phyloP scores from a whole-genome alignment of 805 yeast genomes.

The Starmerella floricola region DNA sequence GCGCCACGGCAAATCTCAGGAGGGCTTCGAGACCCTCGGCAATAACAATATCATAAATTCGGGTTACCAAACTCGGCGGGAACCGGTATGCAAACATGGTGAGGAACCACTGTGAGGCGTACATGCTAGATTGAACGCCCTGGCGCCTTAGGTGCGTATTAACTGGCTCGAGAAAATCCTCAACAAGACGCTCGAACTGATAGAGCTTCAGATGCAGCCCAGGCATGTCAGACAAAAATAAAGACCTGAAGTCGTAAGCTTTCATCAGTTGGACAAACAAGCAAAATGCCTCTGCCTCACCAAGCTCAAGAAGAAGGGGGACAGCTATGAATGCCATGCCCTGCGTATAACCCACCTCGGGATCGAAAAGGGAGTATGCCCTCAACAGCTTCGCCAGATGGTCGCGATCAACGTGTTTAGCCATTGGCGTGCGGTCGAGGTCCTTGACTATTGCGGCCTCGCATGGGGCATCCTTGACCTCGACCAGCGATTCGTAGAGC shows the following conservation, averaged over 20 bases:
- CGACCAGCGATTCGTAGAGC: constrained; percentile 38
- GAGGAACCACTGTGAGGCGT: constrained; percentile 95
- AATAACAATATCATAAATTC: constrained; percentile 77
- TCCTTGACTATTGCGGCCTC: constrained; percentile 73
- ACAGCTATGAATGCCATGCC: constrained; percentile 93
- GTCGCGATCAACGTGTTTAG: constrained; percentile 43
- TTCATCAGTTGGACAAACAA: constrained; percentile 72
- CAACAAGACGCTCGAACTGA: constrained; percentile 81
- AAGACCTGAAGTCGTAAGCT: constrained; percentile 62
- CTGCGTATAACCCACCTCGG: constrained; percentile 94
- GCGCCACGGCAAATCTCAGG: constrained; percentile 68
- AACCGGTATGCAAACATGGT: constrained; percentile 91
- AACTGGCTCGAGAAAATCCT: constrained; percentile 59
- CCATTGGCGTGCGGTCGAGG: constrained; percentile 72
- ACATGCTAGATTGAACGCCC: constrained; percentile 87
- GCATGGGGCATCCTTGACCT: constrained; percentile 44
- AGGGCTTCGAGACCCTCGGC: constrained; percentile 86
- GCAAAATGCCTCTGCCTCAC: constrained; percentile 75
- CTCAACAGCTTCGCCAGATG: constrained; percentile 65
- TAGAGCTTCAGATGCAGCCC: constrained; percentile 76
- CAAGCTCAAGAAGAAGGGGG: constrained; percentile 70
- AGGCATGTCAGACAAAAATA: constrained; percentile 84
- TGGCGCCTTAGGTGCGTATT: constrained; percentile 68
- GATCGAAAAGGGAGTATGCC: constrained; percentile 74
- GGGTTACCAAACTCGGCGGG: constrained; percentile 74